A percentile compares a stretch with the other conserved stretches of the same genome.
phyloP scores from a whole-genome alignment of 1,284 basidiomycete species.

The Ustilago sp. region DNA sequence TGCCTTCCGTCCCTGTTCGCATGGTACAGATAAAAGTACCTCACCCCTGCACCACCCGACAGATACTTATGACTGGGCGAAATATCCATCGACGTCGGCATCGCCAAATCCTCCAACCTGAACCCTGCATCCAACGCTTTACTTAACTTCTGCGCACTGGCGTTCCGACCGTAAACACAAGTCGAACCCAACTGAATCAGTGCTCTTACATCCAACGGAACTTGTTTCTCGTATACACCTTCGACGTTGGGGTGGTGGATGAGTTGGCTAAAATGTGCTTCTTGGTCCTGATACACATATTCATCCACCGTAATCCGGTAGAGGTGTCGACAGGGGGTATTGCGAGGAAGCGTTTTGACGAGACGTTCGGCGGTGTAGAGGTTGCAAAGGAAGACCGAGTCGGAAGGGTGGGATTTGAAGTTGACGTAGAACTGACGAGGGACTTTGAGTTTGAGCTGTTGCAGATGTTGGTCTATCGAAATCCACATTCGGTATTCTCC shows the following conservation, averaged over 20 bases:
- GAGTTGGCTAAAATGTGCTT: conserved; percentile 90
- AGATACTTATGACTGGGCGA: conserved; percentile 76
- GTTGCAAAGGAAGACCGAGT: conserved; percentile 75
- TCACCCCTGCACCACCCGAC: conserved; percentile 78
- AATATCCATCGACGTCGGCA: conserved; percentile 45
- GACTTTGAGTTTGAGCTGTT: conserved; percentile 83
- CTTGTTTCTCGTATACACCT: conserved; percentile 92
- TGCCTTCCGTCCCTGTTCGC: conserved; percentile 82
- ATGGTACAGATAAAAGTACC: conserved; percentile 93
- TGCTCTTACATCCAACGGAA: conserved; percentile 86
- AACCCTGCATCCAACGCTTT: conserved; percentile 86
- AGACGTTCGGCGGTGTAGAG: conserved; percentile 81
- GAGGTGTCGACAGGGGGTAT: conserved; percentile 81
- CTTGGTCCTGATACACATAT: conserved; percentile 83
- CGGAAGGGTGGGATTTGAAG: conserved; percentile 77
- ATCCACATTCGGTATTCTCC: conserved; percentile 94
- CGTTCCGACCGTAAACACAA: conserved; percentile 77
- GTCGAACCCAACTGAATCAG: conserved; percentile 86
- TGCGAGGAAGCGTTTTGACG: conserved; percentile 82
- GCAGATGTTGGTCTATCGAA: conserved; percentile 82
- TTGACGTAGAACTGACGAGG: conserved; percentile 94
- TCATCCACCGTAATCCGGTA: conserved; percentile 88
- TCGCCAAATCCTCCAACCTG: conserved; percentile 80
- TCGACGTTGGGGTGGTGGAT: conserved; percentile 95
- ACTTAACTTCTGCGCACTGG: conserved; percentile 77